phyloP scores from a whole-genome alignment of 306 rosid species.

The Glycyrrhiza uralensis region DNA sequence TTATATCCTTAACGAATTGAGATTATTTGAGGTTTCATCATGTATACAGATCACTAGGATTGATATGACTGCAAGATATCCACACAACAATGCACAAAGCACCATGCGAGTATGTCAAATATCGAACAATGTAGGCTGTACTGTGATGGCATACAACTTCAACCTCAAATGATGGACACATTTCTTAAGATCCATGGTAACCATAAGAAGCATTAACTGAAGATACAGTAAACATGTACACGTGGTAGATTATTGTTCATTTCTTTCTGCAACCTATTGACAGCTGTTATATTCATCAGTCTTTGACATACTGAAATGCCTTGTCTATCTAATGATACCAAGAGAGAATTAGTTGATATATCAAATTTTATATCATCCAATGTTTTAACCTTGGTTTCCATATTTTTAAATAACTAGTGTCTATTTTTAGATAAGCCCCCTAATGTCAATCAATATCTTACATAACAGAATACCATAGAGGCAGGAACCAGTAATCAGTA shows the following conservation, averaged over 20 bases:
- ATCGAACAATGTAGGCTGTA: not conserved
- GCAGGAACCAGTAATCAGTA: not conserved
- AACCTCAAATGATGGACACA: not conserved
- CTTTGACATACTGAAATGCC: slow-evolving; percentile 1
- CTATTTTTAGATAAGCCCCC: not conserved
- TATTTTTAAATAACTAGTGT: not conserved
- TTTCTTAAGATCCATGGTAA: not conserved
- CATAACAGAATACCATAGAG: not conserved
- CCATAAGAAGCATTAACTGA: not conserved
- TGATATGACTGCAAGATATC: not conserved
- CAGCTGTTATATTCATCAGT: not conserved
- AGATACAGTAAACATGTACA: not conserved
- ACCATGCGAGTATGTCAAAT: not conserved
- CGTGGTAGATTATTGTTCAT: not conserved
- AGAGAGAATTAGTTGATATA: not conserved
- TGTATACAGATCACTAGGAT: not conserved
- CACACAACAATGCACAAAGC: not conserved
- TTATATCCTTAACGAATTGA: not conserved
- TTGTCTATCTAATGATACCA: not conserved
- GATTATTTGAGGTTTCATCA: not conserved
- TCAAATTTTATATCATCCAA: not conserved
- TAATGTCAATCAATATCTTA: not conserved
- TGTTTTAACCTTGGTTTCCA: not conserved
- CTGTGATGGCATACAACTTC: not conserved
- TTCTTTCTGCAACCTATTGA: not conserved